phyloP scores from a whole-genome alignment of 2,329 filamentous ascomycete genomes.

The Trichoderma harzianum region DNA sequence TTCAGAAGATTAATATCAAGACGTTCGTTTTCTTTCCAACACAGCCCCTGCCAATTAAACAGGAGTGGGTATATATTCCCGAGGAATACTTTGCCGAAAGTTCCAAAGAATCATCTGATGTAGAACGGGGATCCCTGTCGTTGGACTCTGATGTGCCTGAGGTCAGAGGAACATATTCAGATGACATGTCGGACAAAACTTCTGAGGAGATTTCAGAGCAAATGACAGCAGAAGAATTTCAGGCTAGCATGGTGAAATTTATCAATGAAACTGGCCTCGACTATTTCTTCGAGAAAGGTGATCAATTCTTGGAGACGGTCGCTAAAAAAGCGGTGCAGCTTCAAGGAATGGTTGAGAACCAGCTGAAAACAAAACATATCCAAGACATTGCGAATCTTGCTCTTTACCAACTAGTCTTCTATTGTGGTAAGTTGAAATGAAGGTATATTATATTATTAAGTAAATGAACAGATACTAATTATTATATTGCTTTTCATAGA shows the following conservation, averaged over 20 bases:
- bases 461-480: background rate
- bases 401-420: constrained; percentile 7
- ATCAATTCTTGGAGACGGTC: background rate
- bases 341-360: background rate
- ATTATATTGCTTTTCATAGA: background rate
- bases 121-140: too few species aligned
- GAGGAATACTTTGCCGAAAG: too few species aligned
- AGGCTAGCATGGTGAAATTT: background rate
- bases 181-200: too few species aligned
- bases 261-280: background rate
- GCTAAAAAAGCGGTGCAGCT: background rate
- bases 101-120: too few species aligned
- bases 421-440: constrained; percentile 1
- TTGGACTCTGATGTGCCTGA: too few species aligned
- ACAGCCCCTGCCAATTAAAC: too few species aligned
- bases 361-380: background rate
- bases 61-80: too few species aligned
- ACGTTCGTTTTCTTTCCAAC: too few species aligned
- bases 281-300: background rate
- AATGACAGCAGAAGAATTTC: background rate
- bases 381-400: background rate
- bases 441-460: too few species aligned
- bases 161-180: too few species aligned
- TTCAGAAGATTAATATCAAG: too few species aligned
- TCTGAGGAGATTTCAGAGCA: background rate